A percentile compares a stretch with the other conserved stretches of the same genome.
phyloP scores from a whole-genome alignment of 257 asterid species.

The Fraxinus anomala region DNA sequence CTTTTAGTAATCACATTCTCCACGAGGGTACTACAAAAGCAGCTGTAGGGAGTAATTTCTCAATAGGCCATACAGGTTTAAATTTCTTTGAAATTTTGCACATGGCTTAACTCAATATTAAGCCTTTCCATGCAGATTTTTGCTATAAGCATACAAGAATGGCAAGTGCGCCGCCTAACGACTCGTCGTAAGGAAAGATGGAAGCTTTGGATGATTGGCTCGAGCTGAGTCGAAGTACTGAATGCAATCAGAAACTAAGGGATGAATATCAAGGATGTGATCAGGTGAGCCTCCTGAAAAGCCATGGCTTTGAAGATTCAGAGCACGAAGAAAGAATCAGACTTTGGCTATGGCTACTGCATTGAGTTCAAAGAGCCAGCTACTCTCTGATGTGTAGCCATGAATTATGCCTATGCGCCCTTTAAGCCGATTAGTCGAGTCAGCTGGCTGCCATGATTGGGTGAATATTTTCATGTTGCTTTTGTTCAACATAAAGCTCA shows the following conservation, averaged over 20 bases:
- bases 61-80: slow-evolving; percentile 77
- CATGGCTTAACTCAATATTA: slow-evolving; percentile 71
- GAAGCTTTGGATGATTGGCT: slow-evolving; percentile 40
- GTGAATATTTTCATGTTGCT: slow-evolving; percentile 56
- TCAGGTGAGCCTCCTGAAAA: slow-evolving; percentile 62
- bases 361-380: slow-evolving; percentile 77
- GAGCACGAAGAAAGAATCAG: slow-evolving; percentile 60
- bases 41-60: slow-evolving; percentile 58
- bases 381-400: slow-evolving; percentile 75
- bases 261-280: slow-evolving; percentile 49
- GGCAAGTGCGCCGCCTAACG: slow-evolving; percentile 68
- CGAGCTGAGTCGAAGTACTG: slow-evolving; percentile 49
- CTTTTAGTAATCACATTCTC: slow-evolving; percentile 45
- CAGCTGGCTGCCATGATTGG: slow-evolving; percentile 65
- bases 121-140: slow-evolving; percentile 59
- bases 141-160: slow-evolving; percentile 54
- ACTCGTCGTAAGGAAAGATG: slow-evolving; percentile 82
- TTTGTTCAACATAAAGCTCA: slow-evolving; percentile 60
- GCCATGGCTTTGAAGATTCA: slow-evolving; percentile 85
- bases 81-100: slow-evolving; percentile 61
- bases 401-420: slow-evolving; percentile 79
- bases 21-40: slow-evolving; percentile 65
- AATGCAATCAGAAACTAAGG: slow-evolving; percentile 54
- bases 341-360: slow-evolving; percentile 72
- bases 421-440: slow-evolving; percentile 19